Conservation (phyloP, 2,329 filamentous ascomycete genomes). For the Stromatinia cepivora region DNA sequence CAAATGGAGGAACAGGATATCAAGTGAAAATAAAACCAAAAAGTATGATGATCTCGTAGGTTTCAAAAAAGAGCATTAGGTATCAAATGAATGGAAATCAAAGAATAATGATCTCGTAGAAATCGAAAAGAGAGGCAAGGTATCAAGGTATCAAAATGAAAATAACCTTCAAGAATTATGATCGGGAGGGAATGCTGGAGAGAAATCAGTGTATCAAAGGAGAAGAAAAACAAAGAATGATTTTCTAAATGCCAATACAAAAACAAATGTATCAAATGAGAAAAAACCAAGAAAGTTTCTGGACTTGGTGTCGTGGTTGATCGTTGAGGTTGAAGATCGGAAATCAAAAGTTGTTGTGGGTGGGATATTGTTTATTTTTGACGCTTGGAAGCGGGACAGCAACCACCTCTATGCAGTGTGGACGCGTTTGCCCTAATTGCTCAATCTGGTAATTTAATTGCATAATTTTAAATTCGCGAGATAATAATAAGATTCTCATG, state of each 20-base stretch:
- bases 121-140: neutral
- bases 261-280: neutral
- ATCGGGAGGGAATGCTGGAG: neutral
- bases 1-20: no score
- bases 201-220: neutral
- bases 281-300: neutral
- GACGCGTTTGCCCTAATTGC: neutral
- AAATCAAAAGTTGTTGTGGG: neutral
- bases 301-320: neutral
- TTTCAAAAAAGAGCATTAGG: neutral
- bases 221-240: neutral
- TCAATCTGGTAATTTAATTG: neutral
- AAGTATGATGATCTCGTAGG: no score
- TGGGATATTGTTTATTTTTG: neutral
- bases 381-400: neutral
- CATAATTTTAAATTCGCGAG: neutral
- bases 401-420: neutral
- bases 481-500: neutral
- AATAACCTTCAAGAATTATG: no score
- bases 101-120: neutral
- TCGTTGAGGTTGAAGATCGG: neutral
- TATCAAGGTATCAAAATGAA: neutral
- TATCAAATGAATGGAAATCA: neutral
- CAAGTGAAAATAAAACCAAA: no score
- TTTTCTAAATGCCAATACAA: neutral